These are phyloP conservation scores for Eucalyptus cloeziana DNA, from an alignment of 345 rosid genomes.

Conservation along the genomic window DNA sequence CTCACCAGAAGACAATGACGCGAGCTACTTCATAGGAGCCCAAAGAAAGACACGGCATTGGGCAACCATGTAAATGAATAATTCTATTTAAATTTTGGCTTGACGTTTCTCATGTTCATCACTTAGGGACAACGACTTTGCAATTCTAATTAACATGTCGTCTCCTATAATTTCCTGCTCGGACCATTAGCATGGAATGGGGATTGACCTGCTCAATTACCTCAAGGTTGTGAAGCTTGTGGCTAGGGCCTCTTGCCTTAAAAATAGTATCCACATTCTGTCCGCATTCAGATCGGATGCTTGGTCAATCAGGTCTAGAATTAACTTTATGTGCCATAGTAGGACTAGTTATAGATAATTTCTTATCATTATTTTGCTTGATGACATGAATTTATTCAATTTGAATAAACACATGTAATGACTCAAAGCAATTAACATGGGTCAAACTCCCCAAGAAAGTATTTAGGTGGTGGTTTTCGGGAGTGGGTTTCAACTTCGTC, in stretches of 20 bases:
- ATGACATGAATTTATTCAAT: background rate
- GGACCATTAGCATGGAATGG: no score
- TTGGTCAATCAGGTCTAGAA: background rate
- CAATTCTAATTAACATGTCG: background rate
- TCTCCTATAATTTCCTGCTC: fast-evolving
- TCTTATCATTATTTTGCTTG: background rate
- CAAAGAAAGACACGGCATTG: fast-evolving
- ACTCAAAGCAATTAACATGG: fast-evolving
- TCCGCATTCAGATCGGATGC: fast-evolving
- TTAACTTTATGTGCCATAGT: background rate
- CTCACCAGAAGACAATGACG: fast-evolving
- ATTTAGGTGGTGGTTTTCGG: background rate
- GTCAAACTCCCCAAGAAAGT: no score
- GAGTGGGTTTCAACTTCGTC: background rate
- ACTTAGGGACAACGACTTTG: no score
- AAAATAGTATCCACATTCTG: background rate
- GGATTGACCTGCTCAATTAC: no score
- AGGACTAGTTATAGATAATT: fast-evolving
- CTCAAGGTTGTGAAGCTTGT: no score
- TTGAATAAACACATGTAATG: background rate
- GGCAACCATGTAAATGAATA: fast-evolving
- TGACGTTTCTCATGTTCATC: fast-evolving
- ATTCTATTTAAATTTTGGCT: fast-evolving
- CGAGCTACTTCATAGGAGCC: no score
- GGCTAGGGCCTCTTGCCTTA: fast-evolving